A percentile compares a stretch with the other conserved stretches of the same genome.
phyloP scores from a whole-genome alignment of 1,139 yeast genomes.

The Candida buenavistaensis region DNA sequence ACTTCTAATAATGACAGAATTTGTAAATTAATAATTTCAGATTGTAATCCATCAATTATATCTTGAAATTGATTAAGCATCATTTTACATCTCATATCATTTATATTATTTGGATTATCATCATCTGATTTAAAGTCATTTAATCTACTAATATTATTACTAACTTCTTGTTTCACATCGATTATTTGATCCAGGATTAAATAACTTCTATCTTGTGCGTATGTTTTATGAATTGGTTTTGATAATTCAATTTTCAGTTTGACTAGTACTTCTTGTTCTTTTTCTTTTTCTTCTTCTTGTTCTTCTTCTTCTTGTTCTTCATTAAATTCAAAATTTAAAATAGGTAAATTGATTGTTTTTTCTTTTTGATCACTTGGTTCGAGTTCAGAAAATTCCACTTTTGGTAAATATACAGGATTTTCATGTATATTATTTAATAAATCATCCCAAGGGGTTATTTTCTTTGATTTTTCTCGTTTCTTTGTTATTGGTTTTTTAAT shows the following conservation, averaged over 20 bases:
- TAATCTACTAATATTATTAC: constrained; percentile 11
- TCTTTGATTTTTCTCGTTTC: constrained; percentile 12
- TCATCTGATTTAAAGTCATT: constrained; percentile 14
- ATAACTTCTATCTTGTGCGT: constrained; percentile 25
- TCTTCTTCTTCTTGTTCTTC: constrained; percentile 1
- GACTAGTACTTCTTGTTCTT: not conserved
- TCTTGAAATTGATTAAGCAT: constrained; percentile 13
- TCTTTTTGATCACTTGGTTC: constrained; percentile 2
- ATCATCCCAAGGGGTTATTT: constrained; percentile 26
- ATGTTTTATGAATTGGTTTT: constrained; percentile 12
- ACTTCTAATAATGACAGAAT: constrained; percentile 11
- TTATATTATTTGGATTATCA: not conserved
- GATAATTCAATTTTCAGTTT: too few species aligned
- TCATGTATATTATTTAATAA: constrained; percentile 19
- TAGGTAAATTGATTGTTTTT: not conserved
- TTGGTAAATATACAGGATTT: not conserved
- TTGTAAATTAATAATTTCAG: constrained; percentile 1
- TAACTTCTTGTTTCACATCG: constrained; percentile 8
- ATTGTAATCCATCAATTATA: constrained; percentile 21
- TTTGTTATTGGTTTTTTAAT: not conserved
- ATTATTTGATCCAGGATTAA: constrained; percentile 16
- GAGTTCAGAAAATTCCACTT: constrained; percentile 8
- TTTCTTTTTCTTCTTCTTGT: not conserved
- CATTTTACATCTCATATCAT: not conserved
- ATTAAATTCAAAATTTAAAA: constrained; percentile 1